Evolutionary conservation across 2,329 filamentous ascomycete species (phyloP), one percentile per base, ranked within the genome.

Genomic region (Xylaria sp.): DNA sequence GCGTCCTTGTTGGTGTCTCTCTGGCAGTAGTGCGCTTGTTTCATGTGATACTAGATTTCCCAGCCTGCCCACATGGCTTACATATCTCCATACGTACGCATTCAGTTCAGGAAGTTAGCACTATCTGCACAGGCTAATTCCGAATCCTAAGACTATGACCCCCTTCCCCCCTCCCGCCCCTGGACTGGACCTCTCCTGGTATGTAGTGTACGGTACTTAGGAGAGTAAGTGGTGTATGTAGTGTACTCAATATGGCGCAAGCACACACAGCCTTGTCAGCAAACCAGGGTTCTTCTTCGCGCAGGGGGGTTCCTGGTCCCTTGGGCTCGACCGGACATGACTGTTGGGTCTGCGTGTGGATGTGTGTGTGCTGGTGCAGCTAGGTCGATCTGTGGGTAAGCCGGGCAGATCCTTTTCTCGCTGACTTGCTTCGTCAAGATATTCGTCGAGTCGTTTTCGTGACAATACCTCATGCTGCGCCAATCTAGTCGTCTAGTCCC

Each of bases 111-210:
- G n/a, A n/a, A 31, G n/a, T 19, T 35, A 46, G 40, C 5, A 47
- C 31, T 52, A 35, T 43, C 51, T 45, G 35, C 52, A 35, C 23
- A 17, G 38, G 33, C 7, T 19, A 61, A 55, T 57, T 52, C 58
- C 58, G 45, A 57, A 12, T 61, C 58, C 58, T 57, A 61, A 61
- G 58, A 61, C 57, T 61, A 61, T 37, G 37, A 15, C 12, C 12
- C 43, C 25, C 6, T 4, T 11, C 31, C 38, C 60, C 60, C 54
- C 59, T 42, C 55, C 28, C 49, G 28, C 28, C 35, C 38, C 42
- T 35, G 21, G n/a, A n/a, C n/a, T n/a, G n/a, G n/a, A n/a, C n/a
- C n/a, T n/a, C n/a, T n/a, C n/a, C n/a, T n/a, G n/a, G n/a, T n/a
- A n/a, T n/a, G n/a, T n/a, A n/a, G n/a, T n/a, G n/a, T n/a, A n/a